Evolutionary conservation across 1,284 basidiomycete genomes (phyloP), one percentile per base, ranked within the genome.

Genomic region (Trametes hirsuta): DNA sequence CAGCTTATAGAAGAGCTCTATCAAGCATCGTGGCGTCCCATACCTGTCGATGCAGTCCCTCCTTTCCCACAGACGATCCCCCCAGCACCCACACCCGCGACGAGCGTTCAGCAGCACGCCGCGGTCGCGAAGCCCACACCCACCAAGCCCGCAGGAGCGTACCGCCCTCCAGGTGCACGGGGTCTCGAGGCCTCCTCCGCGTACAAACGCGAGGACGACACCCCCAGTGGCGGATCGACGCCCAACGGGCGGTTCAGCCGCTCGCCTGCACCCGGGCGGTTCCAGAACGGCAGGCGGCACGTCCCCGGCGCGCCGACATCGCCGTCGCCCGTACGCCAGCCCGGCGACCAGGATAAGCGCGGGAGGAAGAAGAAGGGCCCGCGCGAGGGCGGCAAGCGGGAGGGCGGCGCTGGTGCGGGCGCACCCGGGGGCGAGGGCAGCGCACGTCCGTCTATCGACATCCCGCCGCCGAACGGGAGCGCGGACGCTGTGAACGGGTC

Each of bases 111-210:
- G 15, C 68, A 74, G 39, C 71, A 78, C 44, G 81, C 74, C 6
- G 66, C 72, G 5, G 59, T 68, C 34, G 71, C 70, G 11, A 76
- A 84, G 72, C 80, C 84, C 2, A 75, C 78, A 2, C 75, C 82
- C 1, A 66, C 84, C 18, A 92, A 88, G 69, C 82, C 89, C 0
- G 84, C 87, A 0, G 94, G 93, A 18, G 86, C 95, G 0, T 97
- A 98, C 74, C 84, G 95, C 2, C 95, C 95, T 0, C 95, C 95
- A 6, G 94, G 95, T 30, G 95, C 96, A 1, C 84, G 97, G 2
- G 96, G 96, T 0, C 81, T 89, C 1, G 85, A 88, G 40, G 94
- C 94, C 0, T 94, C 95, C 0, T 81, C 86, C 11, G 90, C 91
- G 40, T 98, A 90, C 80, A 93, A 91, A 74, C 85, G 94, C 14